phyloP scores from a whole-genome alignment of 1,284 basidiomycete species.

The Caloboletus firmus region DNA sequence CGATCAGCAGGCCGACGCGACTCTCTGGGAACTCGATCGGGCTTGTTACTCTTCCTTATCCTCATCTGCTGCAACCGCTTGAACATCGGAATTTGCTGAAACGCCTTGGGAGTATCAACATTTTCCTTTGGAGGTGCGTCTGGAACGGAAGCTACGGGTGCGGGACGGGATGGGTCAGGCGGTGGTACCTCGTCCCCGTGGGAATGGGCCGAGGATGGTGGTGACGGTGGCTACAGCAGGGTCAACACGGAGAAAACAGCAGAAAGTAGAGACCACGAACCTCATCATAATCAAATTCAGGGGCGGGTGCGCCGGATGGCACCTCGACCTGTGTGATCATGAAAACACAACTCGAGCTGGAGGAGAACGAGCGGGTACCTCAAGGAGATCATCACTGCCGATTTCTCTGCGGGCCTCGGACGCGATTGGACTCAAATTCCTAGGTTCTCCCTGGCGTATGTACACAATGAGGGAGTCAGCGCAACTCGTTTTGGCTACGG shows the following conservation, averaged over 20 bases:
- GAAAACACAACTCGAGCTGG: background rate
- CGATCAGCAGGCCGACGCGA: background rate
- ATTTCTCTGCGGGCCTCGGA: rapidly evolving
- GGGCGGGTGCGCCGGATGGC: rapidly evolving
- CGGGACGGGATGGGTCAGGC: background rate
- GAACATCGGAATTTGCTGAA: background rate
- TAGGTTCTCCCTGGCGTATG: background rate
- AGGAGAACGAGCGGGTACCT: background rate
- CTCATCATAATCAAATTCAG: background rate
- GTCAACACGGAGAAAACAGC: background rate
- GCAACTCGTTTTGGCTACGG: no score
- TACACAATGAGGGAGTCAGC: no score
- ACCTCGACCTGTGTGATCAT: background rate
- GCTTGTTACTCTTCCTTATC: background rate
- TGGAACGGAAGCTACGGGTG: no score
- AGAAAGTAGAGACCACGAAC: background rate
- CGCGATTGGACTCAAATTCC: background rate
- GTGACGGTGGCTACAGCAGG: background rate
- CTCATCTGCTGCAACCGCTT: no score
- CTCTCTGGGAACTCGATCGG: background rate
- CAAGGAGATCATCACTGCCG: background rate
- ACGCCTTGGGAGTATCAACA: background rate
- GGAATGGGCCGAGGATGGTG: background rate
- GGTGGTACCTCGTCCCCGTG: background rate
- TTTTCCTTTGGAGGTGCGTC: no score